Base-by-base conservation (phyloP, 305 asterid species). In the Fraxinus platypoda region DNA sequence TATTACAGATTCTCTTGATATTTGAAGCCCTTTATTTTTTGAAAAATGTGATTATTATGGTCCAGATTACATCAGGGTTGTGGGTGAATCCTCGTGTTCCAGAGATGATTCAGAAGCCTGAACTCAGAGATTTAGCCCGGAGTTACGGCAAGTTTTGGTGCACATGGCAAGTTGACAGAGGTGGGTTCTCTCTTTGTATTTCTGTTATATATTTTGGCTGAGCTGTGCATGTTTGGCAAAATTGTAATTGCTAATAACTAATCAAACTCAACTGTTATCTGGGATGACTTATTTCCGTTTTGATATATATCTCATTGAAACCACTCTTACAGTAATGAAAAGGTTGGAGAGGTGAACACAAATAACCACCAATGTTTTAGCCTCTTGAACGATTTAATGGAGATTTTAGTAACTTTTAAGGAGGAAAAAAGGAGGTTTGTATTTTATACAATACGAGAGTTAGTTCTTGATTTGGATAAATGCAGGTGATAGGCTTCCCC, bases 151-250 rank as follows among this genome's bases (percentile, higher is more conserved):
- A 93, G 68, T 93, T 92, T 81, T 93, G 97, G 97, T 93, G 98
- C 89, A 93, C 98, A 3, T 94, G 98, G 97, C 97, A 94, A 86
- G 86, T 89, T 43, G 98, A 94, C 71, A 81, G 97, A 84, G 98
- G 97, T 90, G 76, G 52, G 28, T 15, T 15, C 1, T 52, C 23
- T 52, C 64, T 52, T 52, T n/a, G 25, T 4, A 17, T 17, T 52
- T 25, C 3, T 17, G 9, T 52, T 13, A 46, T 3, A 46, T 43
- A 43, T 2, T 43, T 43, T 2, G 52, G 52, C 1, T 13, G 57
- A 46, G 19, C n/a, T 13, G 57, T 46, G 57, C 57, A 15, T 46
- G 57, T 15, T 46, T 15, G 57, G 57, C 1, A 46, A 46, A 13
- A 13, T 35, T 43, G 15, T 43, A 43, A 43, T 41, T 43, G 52